Evolutionary conservation across 108 stramenopile species (phyloP), one percentile per base, ranked within the genome.

Genomic region (Pseudonitzschia delicatissima): DNA sequence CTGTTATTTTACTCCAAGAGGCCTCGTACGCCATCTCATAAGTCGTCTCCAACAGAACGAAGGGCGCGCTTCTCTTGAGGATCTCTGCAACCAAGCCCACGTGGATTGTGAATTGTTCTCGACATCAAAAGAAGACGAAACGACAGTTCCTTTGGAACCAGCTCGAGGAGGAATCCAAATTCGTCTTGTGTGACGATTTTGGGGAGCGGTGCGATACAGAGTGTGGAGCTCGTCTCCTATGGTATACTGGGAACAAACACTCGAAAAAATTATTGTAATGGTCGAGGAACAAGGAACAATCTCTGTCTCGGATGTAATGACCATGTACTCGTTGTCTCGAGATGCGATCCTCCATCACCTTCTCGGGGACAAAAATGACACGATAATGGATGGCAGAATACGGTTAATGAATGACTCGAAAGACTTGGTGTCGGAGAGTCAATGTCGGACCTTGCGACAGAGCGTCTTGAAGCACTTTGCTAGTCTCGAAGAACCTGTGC

Each of bases 181-280:
- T 55, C 3, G n/a, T 21, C 33, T 6, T n/a, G n/a, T 20, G 37
- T 42, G 9, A 61, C 60, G 7, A 11, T 61, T 1, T 35, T 61
- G 7, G 52, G 52, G 17, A 18, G 17, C 23, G 58, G 32, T 4
- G 17, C 12, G 35, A 9, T n/a, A 13, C 7, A n/a, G 13, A 8
- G 29, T 8, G 52, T 34, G 35, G 66, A 66, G 11, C 51, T 66
- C 35, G 50, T 66, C 17, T 53, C 66, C n/a, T 17, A 40, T 2
- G 7, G 23, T n/a, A 5, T 66, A 52, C 48, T 66, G 66, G 66
- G 32, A 34, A 18, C 5, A 7, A 29, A 23, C 37, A 4, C 32
- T 12, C 23, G 18, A 29, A 32, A 27, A 23, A 5, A 20, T 66
- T 23, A 31, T 11, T 2, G 4, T 5, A n/a, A 0, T 9, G 32